Base-by-base conservation (phyloP, 306 rosid species). In the Dalbergia cochinchinensis region DNA sequence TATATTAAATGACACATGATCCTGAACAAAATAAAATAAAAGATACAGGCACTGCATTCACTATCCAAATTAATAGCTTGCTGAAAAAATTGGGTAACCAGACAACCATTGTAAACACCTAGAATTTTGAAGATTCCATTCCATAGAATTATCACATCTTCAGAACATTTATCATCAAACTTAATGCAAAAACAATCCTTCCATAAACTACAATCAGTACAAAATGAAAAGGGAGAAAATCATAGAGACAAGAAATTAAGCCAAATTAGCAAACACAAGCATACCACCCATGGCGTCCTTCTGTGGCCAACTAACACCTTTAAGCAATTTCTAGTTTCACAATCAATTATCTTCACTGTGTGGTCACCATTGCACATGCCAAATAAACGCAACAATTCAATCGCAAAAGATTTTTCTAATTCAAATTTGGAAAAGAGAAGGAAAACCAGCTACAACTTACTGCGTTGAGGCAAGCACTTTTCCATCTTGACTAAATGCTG, bases 211-310 rank as follows among this genome's bases (percentile, higher is more conserved):
- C 57, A 72, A 67, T 66, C 31, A 80, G 48, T 37, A 76, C 31
- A n/a, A 45, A 47, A 47, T 37, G 35, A 57, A 64, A 50, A 26
- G 31, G 31, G 6, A 81, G 58, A 55, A 20, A 64, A 77, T 33
- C 50, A 65, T 7, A 18, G 74, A 79, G 57, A 61, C 47, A 84
- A 65, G 41, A 78, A 80, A 75, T 54, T 69, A 62, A 55, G 74
- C 55, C 8, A 73, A 65, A 37, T 11, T 75, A 74, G 57, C 53
- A 65, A 9, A 84, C 63, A 10, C 13, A 73, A 69, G 67, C 98
- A 86, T 90, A 96, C 99, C 98, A 93, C 99, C 98, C 99, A 93
- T 63, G 99, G 99, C 4, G 98, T 96, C 85, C 99, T 91, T 77
- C 97, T 86, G 77, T 96, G 98, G 66, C 98, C 99, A 74, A 78